phyloP scores from a whole-genome alignment of 2,329 filamentous ascomycete species.

The Epichloe sibirici region DNA sequence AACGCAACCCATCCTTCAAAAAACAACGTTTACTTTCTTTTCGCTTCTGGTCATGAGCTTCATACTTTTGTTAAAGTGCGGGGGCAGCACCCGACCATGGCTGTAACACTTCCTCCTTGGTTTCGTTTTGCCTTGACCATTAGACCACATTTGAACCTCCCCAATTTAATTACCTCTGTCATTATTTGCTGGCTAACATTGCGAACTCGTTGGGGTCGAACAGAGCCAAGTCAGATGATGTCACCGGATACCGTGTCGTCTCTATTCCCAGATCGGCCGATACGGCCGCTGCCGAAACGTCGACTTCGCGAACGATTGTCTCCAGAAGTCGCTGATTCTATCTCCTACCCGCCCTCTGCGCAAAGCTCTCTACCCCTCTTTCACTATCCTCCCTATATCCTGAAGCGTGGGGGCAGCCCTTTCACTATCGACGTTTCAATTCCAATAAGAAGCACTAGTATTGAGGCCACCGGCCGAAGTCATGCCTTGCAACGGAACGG shows the following conservation, averaged over 20 bases:
- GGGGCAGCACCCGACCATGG: constrained; percentile 4
- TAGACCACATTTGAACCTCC: constrained; percentile 6
- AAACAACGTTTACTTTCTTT: neutral
- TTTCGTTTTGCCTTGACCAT: constrained; percentile 3
- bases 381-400: constrained; percentile 41
- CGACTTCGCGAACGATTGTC: constrained; percentile 79
- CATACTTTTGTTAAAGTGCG: constrained; percentile 2
- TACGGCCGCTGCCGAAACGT: constrained; percentile 82
- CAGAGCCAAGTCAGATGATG: constrained; percentile 42
- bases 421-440: constrained; percentile 8
- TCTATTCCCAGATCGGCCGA: constrained; percentile 79
- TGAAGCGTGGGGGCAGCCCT: constrained; percentile 31
- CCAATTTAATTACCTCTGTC: constrained; percentile 7
- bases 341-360: constrained; percentile 70
- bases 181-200: constrained; percentile 18
- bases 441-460: neutral
- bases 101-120: neutral
- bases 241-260: constrained; percentile 67
- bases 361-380: constrained; percentile 63
- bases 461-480: neutral
- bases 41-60: neutral
- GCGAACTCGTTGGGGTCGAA: constrained; percentile 7
- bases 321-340: constrained; percentile 69
- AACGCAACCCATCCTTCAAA: neutral
- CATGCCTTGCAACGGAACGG: constrained; percentile 14